phyloP scores from a whole-genome alignment of 441 rosid species.

The Rhodomyrtus psidioides region DNA sequence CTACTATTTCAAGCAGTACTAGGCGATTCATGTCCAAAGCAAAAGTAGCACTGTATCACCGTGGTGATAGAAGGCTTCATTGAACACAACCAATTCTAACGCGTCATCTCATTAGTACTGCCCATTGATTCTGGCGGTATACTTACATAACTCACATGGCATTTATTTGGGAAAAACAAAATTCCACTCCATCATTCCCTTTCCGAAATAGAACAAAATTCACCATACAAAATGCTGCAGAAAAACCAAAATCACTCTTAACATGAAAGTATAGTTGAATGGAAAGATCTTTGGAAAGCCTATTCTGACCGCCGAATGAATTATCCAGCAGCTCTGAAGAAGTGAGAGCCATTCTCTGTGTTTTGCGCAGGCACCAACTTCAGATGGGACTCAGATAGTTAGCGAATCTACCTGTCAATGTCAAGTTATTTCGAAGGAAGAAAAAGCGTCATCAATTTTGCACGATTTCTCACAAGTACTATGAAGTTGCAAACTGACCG shows the following conservation, averaged over 20 bases:
- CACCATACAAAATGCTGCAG: background rate
- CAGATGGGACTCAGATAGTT: constrained; percentile 78
- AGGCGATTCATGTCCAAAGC: background rate
- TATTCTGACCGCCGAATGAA: background rate
- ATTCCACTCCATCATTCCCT: background rate
- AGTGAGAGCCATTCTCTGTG: background rate
- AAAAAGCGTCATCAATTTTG: background rate
- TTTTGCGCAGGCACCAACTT: background rate
- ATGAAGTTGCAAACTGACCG: background rate
- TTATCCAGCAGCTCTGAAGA: background rate
- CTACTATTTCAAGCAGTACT: background rate
- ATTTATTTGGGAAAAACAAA: background rate
- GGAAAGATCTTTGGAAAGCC: background rate
- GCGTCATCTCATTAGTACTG: background rate
- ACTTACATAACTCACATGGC: background rate
- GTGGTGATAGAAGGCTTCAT: background rate
- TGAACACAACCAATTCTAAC: background rate
- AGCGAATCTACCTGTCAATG: constrained; percentile 55
- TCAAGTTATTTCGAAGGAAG: background rate
- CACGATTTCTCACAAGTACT: background rate
- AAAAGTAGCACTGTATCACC: background rate
- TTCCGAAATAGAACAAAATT: background rate
- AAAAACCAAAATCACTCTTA: background rate
- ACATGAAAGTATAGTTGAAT: background rate
- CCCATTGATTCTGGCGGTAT: background rate